Conservation (phyloP, 2,329 filamentous ascomycete species). For the Neoarthrinium moseri region DNA sequence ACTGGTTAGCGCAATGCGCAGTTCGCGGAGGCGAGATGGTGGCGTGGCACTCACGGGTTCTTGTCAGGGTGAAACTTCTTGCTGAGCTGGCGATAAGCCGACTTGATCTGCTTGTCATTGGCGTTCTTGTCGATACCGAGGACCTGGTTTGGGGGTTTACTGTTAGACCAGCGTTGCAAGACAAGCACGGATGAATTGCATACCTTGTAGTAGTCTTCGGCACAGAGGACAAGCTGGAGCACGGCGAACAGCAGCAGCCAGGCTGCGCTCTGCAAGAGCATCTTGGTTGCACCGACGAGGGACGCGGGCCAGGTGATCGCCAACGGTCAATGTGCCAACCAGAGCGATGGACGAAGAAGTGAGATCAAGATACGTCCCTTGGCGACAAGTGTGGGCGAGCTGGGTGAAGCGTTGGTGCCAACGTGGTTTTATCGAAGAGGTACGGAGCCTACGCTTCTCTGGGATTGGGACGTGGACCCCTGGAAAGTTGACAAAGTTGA, state of each 20-base stretch:
- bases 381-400: not conserved
- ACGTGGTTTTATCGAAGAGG: constrained; percentile 1
- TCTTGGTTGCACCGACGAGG: constrained; percentile 28
- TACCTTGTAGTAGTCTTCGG: constrained; percentile 80
- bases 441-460: no score
- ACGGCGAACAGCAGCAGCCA: constrained; percentile 53
- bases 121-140: constrained; percentile 79
- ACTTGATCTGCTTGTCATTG: constrained; percentile 85
- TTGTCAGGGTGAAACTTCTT: constrained; percentile 98
- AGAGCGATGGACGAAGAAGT: not conserved
- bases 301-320: no score
- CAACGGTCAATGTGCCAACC: not conserved
- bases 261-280: constrained; percentile 51
- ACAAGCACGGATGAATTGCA: constrained; percentile 9
- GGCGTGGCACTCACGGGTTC: constrained; percentile 70
- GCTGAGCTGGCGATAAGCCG: constrained; percentile 85
- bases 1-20: constrained; percentile 8
- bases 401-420: constrained; percentile 5
- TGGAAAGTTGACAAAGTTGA: constrained; percentile 7
- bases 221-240: constrained; percentile 53
- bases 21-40: not conserved
- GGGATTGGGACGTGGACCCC: constrained; percentile 2
- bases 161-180: not conserved
- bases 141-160: constrained; percentile 48
- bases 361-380: not conserved